phyloP scores from a whole-genome alignment of 2,329 filamentous ascomycete species.

The Scytalidium lignicola region DNA sequence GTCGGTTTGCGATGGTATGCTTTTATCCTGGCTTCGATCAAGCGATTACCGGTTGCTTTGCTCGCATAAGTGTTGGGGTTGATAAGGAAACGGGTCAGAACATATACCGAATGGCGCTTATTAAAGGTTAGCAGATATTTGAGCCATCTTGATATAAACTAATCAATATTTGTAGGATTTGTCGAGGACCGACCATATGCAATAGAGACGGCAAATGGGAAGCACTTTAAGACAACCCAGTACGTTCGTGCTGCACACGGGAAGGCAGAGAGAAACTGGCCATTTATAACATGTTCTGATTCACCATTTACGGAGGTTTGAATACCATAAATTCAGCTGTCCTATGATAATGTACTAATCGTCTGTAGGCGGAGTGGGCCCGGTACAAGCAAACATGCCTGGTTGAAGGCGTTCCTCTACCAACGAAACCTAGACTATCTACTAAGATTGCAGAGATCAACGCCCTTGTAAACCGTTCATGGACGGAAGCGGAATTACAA shows the following conservation, averaged over 20 bases:
- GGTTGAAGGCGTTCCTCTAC: slow-evolving; percentile 66
- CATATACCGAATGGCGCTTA: slow-evolving; percentile 81
- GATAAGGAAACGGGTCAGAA: slow-evolving; percentile 67
- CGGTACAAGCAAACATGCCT: slow-evolving; percentile 73
- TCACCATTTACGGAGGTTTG: slow-evolving; percentile 74
- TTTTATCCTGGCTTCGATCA: slow-evolving; percentile 88
- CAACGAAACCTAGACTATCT: slow-evolving; percentile 64
- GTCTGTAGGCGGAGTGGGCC: slow-evolving; percentile 64
- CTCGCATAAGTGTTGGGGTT: slow-evolving; percentile 76
- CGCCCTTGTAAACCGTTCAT: slow-evolving; percentile 68
- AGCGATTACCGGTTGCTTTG: slow-evolving; percentile 77
- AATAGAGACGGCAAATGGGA: slow-evolving; percentile 68
- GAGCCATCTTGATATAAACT: slow-evolving; percentile 15
- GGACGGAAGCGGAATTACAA: slow-evolving; percentile 78
- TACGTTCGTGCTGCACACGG: slow-evolving; percentile 81
- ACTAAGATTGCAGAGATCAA: slow-evolving; percentile 80
- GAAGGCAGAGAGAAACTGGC: slow-evolving; percentile 76
- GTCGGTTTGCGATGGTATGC: slow-evolving; percentile 84
- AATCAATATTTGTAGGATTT: slow-evolving; percentile 55
- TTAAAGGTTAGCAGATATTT: slow-evolving; percentile 60
- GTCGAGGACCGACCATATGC: slow-evolving; percentile 76
- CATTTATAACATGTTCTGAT: slow-evolving; percentile 88
- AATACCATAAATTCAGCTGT: slow-evolving; percentile 1
- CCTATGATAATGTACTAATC: slow-evolving; percentile 21
- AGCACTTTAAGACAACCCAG: slow-evolving; percentile 76